These are phyloP conservation scores for Chaetomium sp. DNA, from an alignment of 2,329 filamentous ascomycete species.

Conservation along the genomic window DNA sequence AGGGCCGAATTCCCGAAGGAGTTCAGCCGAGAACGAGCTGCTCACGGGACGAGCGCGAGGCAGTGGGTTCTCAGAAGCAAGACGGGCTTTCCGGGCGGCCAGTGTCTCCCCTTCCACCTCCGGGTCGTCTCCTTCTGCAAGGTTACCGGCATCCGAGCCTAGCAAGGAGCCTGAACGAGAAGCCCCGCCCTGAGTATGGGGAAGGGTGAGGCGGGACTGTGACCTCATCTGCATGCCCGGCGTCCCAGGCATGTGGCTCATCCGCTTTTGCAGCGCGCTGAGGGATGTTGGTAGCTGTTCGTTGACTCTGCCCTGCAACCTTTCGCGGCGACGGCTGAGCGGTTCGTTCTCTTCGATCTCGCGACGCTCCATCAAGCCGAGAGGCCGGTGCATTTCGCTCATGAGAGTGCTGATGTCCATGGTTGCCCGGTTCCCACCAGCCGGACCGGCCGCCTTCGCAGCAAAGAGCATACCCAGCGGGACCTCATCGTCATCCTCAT, in stretches of 20 bases:
- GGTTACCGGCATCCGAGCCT: conserved; percentile 20
- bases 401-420: conserved; percentile 39
- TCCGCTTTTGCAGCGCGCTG: conserved; percentile 31
- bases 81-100: conserved; percentile 55
- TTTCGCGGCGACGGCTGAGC: conserved; percentile 66
- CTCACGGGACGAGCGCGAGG: conserved; percentile 54
- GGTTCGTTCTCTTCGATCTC: conserved; percentile 92
- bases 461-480: conserved; percentile 77
- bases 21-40: conserved; percentile 60
- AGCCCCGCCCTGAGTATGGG: conserved; percentile 7
- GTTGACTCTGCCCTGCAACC: conserved; percentile 57
- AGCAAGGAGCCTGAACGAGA: conserved; percentile 22
- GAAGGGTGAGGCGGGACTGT: conserved; percentile 22
- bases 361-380: conserved; percentile 72
- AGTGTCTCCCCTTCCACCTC: conserved; percentile 61
- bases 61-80: conserved; percentile 49
- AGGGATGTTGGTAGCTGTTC: conserved; percentile 30
- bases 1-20: conserved; percentile 58
- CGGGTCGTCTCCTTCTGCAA: conserved; percentile 31
- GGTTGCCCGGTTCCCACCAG: conserved; percentile 29
- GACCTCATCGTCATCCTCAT: conserved; percentile 78
- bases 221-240: conserved; percentile 21
- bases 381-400: conserved; percentile 54
- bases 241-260: conserved; percentile 38
- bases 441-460: conserved; percentile 50